Conservation (phyloP, 2,329 filamentous ascomycete genomes). For the Colletotrichum sp. region DNA sequence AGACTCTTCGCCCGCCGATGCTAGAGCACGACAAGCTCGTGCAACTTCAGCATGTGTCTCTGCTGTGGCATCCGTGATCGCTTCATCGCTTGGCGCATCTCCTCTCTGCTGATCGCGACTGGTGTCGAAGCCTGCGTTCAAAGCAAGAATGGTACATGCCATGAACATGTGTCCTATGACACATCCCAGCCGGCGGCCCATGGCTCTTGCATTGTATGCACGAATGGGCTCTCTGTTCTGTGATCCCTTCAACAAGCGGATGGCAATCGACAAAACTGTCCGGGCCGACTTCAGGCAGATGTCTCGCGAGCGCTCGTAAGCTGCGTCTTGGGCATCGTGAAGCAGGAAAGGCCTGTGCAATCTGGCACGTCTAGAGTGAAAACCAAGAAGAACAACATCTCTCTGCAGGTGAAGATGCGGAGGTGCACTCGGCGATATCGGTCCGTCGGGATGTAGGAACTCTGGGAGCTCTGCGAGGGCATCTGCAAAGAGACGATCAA, state of each 20-base stretch:
- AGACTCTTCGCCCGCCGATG: constrained; percentile 21
- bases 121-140: constrained; percentile 11
- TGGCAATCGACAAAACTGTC: constrained; percentile 24
- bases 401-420: constrained; percentile 21
- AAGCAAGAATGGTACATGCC: constrained; percentile 26
- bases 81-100: neutral
- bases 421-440: constrained; percentile 20
- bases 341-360: constrained; percentile 31
- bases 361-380: constrained; percentile 28
- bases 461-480: constrained; percentile 23
- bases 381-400: too few relatives aligned
- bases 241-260: constrained; percentile 18
- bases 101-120: neutral
- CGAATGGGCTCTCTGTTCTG: neutral
- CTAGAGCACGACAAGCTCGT: constrained; percentile 23
- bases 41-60: constrained; percentile 18
- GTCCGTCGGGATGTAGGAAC: constrained; percentile 13
- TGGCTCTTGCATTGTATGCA: neutral
- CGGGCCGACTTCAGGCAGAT: constrained; percentile 29
- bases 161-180: constrained; percentile 27
- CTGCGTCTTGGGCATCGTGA: neutral
- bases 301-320: constrained; percentile 14
- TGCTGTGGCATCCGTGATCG: neutral
- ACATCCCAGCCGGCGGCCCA: constrained; percentile 21
- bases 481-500: constrained; percentile 32